phyloP scores from a whole-genome alignment of 345 rosid genomes.

The Microcos paniculata region DNA sequence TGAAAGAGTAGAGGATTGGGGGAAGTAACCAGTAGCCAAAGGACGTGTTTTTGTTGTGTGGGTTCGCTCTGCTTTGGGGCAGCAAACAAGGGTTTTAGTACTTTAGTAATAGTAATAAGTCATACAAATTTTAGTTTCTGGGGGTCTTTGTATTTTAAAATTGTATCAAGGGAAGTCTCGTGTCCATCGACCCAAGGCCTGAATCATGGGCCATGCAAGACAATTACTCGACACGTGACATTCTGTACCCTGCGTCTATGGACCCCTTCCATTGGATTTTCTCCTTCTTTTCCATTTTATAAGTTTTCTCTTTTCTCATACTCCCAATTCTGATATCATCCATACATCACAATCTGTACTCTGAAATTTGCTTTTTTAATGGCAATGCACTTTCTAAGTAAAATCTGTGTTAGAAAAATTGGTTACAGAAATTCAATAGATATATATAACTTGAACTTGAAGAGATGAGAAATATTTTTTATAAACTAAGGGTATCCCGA shows the following conservation, averaged over 20 bases:
- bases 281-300: background rate
- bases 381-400: no score
- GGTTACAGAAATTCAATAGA: background rate
- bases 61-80: background rate
- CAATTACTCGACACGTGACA: constrained; percentile 49
- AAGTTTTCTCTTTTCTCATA: background rate
- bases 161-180: constrained; percentile 5
- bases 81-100: background rate
- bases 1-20: constrained; percentile 11
- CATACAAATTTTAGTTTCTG: background rate
- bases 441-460: no score
- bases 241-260: background rate
- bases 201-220: constrained; percentile 40
- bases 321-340: background rate
- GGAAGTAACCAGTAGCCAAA: background rate
- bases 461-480: no score
- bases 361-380: background rate
- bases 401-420: no score
- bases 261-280: background rate
- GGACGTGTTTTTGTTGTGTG: constrained; percentile 18
- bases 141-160: background rate
- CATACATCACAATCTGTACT: background rate
- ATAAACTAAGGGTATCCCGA: no score
- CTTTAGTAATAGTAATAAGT: background rate
- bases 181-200: constrained; percentile 22